Percentiles rank a stretch among this genome's conserved stretches.
These are phyloP conservation scores for Xylariaceae sp. DNA, from an alignment of 2,329 filamentous ascomycete species.

Conservation along the genomic window DNA sequence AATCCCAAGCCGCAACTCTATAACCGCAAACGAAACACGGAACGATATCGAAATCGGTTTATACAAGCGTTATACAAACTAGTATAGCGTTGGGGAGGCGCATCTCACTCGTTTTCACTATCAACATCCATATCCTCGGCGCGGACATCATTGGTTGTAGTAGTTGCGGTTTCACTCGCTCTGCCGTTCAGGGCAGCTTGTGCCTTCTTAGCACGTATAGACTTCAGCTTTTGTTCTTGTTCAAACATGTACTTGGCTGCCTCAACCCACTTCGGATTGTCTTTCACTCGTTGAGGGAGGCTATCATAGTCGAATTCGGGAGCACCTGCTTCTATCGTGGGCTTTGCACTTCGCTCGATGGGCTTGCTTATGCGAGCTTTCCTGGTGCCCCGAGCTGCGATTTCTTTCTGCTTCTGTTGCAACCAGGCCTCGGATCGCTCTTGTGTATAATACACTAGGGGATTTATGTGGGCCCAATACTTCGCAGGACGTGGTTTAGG, in stretches of 20 bases:
- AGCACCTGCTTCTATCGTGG: constrained; percentile 33
- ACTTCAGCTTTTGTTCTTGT: constrained; percentile 13
- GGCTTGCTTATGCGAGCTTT: constrained; percentile 50
- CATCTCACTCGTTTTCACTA: too few relatives aligned
- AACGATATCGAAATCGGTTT: too few relatives aligned
- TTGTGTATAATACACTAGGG: constrained; percentile 45
- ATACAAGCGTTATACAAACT: too few relatives aligned
- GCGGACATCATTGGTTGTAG: too few relatives aligned
- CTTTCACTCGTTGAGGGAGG: constrained; percentile 41
- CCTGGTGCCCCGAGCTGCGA: constrained; percentile 42
- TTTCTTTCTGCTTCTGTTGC: constrained; percentile 45
- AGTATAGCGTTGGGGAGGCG: too few relatives aligned
- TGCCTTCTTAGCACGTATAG: neutral
- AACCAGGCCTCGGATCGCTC: constrained; percentile 44
- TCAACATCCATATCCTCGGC: too few relatives aligned
- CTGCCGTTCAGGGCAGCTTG: neutral
- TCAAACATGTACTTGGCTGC: constrained; percentile 32
- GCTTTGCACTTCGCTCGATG: constrained; percentile 24
- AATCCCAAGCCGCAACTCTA: too few relatives aligned
- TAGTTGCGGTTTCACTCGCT: neutral
- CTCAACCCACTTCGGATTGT: constrained; percentile 43
- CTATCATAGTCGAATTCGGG: neutral
- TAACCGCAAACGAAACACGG: too few relatives aligned
- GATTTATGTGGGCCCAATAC: constrained; percentile 46
- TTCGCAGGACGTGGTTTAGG: constrained; percentile 25